Percentiles rank a stretch among this genome's conserved stretches.
Conservation (phyloP, 2,329 filamentous ascomycete species). For the Clarireedia sp. region DNA sequence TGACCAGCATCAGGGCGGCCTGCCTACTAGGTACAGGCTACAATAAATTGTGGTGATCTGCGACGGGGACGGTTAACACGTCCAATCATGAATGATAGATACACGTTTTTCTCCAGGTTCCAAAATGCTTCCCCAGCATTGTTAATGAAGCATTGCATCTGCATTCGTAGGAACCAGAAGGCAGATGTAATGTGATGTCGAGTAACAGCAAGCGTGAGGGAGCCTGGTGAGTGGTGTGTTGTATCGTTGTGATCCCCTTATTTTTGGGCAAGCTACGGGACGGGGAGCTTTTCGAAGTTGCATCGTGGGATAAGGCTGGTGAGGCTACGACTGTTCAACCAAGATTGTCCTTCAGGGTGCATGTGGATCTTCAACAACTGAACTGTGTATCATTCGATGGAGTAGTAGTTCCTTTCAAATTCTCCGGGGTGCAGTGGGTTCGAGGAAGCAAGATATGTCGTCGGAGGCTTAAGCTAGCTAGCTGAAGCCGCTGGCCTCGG, state of each 20-base stretch:
- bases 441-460: slow-evolving; percentile 1
- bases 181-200: not conserved
- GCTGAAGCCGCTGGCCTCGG: not conserved
- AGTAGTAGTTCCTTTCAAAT: too few relatives aligned
- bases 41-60: slow-evolving; percentile 3
- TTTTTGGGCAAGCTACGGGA: not conserved
- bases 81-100: not conserved
- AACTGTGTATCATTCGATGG: not conserved
- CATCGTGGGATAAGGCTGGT: slow-evolving; percentile 9
- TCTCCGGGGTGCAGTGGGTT: not conserved
- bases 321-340: not conserved
- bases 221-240: not conserved
- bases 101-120: slow-evolving; percentile 11
- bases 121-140: slow-evolving; percentile 7
- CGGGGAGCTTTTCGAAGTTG: slow-evolving; percentile 6
- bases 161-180: slow-evolving; percentile 3
- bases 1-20: not conserved
- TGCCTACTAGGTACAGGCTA: not conserved
- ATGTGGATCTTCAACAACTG: not conserved
- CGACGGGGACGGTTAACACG: not conserved
- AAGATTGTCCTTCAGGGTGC: not conserved
- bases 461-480: slow-evolving; percentile 3
- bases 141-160: slow-evolving; percentile 9
- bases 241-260: not conserved
- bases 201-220: not conserved